phyloP scores from a whole-genome alignment of 1,139 yeast species.

The Pichia sp. region DNA sequence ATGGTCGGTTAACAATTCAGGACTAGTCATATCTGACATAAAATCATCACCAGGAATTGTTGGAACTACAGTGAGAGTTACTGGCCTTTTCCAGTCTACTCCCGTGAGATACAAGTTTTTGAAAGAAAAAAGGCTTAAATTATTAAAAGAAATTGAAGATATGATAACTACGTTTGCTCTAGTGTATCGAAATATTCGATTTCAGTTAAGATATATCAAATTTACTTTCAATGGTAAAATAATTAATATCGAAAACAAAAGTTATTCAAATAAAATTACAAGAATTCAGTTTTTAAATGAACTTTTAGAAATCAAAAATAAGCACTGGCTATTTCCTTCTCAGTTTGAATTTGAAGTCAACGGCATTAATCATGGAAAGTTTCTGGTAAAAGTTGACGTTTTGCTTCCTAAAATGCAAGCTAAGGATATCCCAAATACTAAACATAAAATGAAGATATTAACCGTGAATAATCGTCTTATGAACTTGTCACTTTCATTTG shows the following conservation, averaged over 20 bases:
- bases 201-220: constrained; percentile 26
- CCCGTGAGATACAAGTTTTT: constrained; percentile 35
- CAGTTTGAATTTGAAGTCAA: constrained; percentile 10
- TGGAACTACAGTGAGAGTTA: constrained; percentile 35
- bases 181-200: constrained; percentile 29
- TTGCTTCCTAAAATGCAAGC: constrained; percentile 31
- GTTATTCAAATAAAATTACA: constrained; percentile 14
- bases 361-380: constrained; percentile 4
- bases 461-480: constrained; percentile 34
- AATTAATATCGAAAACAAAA: constrained; percentile 9
- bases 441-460: constrained; percentile 23
- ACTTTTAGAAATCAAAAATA: constrained; percentile 17
- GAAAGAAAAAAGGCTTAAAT: constrained; percentile 24
- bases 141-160: constrained; percentile 25
- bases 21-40: constrained; percentile 24
- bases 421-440: constrained; percentile 23
- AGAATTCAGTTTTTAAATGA: constrained; percentile 19
- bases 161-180: constrained; percentile 32
- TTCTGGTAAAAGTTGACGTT: constrained; percentile 14
- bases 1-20: constrained; percentile 33
- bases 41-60: constrained; percentile 25
- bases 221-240: constrained; percentile 15
- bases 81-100: constrained; percentile 30
- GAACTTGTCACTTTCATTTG: constrained; percentile 26
- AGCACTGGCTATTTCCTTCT: constrained; percentile 18